Evolutionary conservation across 768 basidiomycete species (phyloP).

Genomic region (Serendipita sp.): DNA sequence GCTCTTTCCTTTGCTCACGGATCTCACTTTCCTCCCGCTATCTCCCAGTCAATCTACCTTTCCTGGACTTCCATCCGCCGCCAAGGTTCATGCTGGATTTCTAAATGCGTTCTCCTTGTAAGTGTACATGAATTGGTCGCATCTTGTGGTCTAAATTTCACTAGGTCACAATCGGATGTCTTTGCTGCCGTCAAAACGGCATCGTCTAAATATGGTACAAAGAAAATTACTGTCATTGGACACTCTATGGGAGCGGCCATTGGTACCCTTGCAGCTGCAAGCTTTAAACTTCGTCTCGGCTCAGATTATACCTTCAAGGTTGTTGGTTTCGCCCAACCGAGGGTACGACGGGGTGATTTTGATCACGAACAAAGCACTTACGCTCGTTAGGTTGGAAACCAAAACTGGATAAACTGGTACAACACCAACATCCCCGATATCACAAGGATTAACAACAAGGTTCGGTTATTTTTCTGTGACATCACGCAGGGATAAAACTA

Average conservation of each 20-base stretch:
- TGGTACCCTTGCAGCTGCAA: neutral
- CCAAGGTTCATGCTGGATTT: slow-evolving; percentile 33
- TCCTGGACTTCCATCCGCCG: slow-evolving; percentile 26
- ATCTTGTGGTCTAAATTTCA: neutral
- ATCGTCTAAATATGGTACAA: slow-evolving; percentile 21
- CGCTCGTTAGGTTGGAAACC: slow-evolving; percentile 4
- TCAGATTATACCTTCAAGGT: neutral
- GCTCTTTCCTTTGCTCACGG: slow-evolving; percentile 19
- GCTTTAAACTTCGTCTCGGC: neutral
- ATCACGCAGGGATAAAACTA: too few relatives aligned
- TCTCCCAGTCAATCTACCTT: slow-evolving; percentile 25
- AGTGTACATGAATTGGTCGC: neutral
- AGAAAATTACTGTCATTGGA: slow-evolving; percentile 9
- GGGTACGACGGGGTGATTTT: neutral
- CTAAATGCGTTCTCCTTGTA: slow-evolving; percentile 22
- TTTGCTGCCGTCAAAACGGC: slow-evolving; percentile 26
- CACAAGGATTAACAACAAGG: slow-evolving; percentile 8
- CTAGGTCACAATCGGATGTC: slow-evolving; percentile 26
- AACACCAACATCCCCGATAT: slow-evolving; percentile 8
- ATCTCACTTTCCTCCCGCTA: slow-evolving; percentile 22
- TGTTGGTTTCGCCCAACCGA: neutral
- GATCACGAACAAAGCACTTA: neutral
- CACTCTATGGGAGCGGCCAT: slow-evolving; percentile 7
- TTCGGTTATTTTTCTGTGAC: neutral
- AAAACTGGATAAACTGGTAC: slow-evolving; percentile 4